A percentile compares a stretch with the other conserved stretches of the same genome.
phyloP scores from a whole-genome alignment of 768 basidiomycete genomes.

The Termitomyces sp. region DNA sequence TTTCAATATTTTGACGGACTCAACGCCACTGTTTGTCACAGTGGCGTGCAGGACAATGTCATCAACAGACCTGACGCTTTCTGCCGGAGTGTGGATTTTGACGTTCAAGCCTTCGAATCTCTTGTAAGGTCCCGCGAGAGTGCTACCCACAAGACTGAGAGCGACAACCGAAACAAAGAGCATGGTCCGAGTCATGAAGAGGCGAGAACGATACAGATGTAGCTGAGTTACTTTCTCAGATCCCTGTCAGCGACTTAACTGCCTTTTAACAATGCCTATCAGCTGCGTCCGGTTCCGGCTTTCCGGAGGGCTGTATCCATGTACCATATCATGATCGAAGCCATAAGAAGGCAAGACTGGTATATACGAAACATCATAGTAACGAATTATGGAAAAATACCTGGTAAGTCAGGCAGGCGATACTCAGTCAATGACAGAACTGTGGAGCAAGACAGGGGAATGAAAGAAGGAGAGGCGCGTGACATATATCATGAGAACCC shows the following conservation, averaged over 20 bases:
- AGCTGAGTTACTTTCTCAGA: background rate
- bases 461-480: background rate
- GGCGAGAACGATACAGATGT: background rate
- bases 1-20: slow-evolving; percentile 37
- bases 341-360: background rate
- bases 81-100: slow-evolving; percentile 20
- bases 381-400: background rate
- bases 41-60: slow-evolving; percentile 36
- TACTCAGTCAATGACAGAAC: too few relatives aligned
- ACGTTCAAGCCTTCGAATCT: slow-evolving; percentile 27
- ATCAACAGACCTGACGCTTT: slow-evolving; percentile 28
- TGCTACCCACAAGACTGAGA: slow-evolving; percentile 21
- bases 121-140: slow-evolving; percentile 27
- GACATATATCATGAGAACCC: background rate
- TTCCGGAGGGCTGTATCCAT: background rate
- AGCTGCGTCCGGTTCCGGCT: background rate
- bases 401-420: background rate
- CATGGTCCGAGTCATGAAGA: slow-evolving; percentile 14
- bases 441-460: background rate
- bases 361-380: background rate
- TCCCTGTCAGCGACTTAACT: background rate
- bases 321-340: background rate
- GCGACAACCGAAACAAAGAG: slow-evolving; percentile 22
- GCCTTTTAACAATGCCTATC: background rate
- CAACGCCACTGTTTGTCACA: slow-evolving; percentile 35